phyloP scores from a whole-genome alignment of 495 filamentous ascomycete species.

The Aspergillus wentii region DNA sequence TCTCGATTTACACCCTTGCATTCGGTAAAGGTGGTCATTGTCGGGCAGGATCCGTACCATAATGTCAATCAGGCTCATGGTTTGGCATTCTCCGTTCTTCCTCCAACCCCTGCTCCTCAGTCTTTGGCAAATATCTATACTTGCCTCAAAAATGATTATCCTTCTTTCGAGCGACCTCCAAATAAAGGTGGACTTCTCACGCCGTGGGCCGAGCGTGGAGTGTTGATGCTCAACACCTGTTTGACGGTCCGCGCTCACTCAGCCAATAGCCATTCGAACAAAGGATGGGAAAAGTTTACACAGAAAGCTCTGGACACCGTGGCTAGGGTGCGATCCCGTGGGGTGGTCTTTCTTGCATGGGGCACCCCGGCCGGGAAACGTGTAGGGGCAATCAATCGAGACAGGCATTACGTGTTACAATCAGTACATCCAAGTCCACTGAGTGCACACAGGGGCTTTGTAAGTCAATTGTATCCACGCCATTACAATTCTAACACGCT shows the following conservation, averaged over 20 bases:
- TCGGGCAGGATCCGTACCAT: constrained; percentile 97
- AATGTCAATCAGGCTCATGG: constrained; percentile 94
- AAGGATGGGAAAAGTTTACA: constrained; percentile 91
- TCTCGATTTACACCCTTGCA: constrained; percentile 85
- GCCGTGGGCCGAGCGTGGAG: constrained; percentile 89
- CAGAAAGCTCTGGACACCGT: constrained; percentile 86
- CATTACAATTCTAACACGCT: constrained; percentile 18
- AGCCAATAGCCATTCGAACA: constrained; percentile 73
- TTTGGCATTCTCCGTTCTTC: constrained; percentile 87
- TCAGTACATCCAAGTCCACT: constrained; percentile 89
- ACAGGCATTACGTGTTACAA: constrained; percentile 73
- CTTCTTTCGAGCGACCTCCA: constrained; percentile 66
- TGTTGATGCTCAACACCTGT: constrained; percentile 88
- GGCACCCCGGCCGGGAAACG: constrained; percentile 74
- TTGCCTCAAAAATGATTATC: constrained; percentile 81
- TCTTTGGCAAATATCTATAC: constrained; percentile 91
- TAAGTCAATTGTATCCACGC: constrained; percentile 17
- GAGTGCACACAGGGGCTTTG: constrained; percentile 73
- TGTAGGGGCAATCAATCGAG: constrained; percentile 60
- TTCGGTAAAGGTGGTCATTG: constrained; percentile 80
- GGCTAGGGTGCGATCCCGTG: constrained; percentile 62
- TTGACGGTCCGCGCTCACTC: constrained; percentile 86
- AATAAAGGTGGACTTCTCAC: constrained; percentile 75
- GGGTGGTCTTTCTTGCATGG: constrained; percentile 95
- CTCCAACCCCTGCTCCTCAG: constrained; percentile 81